Base-by-base conservation (phyloP, 2,329 filamentous ascomycete genomes). In the Colletotrichum lupini region DNA sequence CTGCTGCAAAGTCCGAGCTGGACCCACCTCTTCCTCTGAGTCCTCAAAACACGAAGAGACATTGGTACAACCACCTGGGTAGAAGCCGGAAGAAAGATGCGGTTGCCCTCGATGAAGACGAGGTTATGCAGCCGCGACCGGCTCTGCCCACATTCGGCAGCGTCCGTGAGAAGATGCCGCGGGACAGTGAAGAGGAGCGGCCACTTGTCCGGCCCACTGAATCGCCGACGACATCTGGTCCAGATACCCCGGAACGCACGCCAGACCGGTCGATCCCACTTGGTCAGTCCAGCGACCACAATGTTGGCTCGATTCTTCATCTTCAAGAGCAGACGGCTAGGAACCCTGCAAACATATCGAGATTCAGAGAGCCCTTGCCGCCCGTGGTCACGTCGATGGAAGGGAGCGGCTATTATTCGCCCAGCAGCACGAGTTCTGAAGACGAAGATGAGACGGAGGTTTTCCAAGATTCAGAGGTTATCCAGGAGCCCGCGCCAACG, bases 121-220 rank as follows among this genome's bases (percentile, higher is more conserved):
- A 92, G 73, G 83, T 91, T 16, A 94, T 95, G 92, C 91, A 91
- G 76, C 93, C 93, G n/a, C 86, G 93, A 37, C 93, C 93, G 7
- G 91, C 91, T 1, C 83, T 95, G 49, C 93, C 93, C 1, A 92
- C 88, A 1, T 95, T 95, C 80, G 93, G 93, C 22, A 95, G 93
- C 77, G 86, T 95, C 26, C 87, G 92, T 26, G 90, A 92, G 32
- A 91, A 89, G 80, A 91, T 90, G 75, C 79, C 82, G 8, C 87
- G 83, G 52, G 87, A 90, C 62, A 77, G 82, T 0, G 83, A 87
- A 77, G 92, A 92, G 77, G 92, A 92, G 77, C 85, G 90, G 2
- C 86, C 88, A 0, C 82, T 92, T 59, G 89, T 92, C 49, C 86
- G 89, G 32, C 90, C 90, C 7, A 75, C 82, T 5, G 87, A 88